Conservation (phyloP, 176 grass and related monocot genomes). For the Oryza coarctata region DNA sequence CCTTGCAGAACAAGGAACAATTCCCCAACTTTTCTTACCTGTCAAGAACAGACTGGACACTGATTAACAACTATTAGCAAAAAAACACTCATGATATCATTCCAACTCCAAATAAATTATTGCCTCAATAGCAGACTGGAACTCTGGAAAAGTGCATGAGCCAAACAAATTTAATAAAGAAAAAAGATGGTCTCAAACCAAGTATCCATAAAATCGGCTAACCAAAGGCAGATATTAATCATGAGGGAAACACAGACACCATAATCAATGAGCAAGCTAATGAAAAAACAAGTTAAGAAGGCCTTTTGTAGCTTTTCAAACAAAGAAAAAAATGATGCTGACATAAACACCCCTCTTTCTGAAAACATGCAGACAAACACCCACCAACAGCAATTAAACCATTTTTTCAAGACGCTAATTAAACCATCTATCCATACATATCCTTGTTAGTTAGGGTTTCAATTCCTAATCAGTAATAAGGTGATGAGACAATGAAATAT, state of each 20-base stretch:
- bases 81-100: constrained; percentile 26
- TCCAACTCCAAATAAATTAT: constrained; percentile 16
- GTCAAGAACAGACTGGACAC: constrained; percentile 35
- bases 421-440: neutral
- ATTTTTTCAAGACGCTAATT: constrained; percentile 15
- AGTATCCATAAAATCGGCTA: constrained; percentile 30
- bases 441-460: constrained; percentile 26
- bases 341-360: constrained; percentile 19
- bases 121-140: constrained; percentile 4
- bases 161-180: constrained; percentile 25
- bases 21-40: constrained; percentile 32
- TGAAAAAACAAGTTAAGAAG: constrained; percentile 10
- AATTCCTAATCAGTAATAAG: constrained; percentile 20
- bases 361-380: constrained; percentile 39
- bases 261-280: constrained; percentile 8
- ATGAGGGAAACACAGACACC: constrained; percentile 28
- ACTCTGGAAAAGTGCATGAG: constrained; percentile 17
- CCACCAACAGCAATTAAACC: constrained; percentile 33
- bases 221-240: constrained; percentile 12
- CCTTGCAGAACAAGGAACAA: constrained; percentile 19
- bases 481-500: constrained; percentile 8
- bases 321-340: constrained; percentile 10
- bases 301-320: constrained; percentile 3
- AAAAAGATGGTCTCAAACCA: constrained; percentile 31
- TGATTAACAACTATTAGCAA: constrained; percentile 41